Conservation (phyloP, 2,329 filamentous ascomycete species). For the Fusarium sp. region DNA sequence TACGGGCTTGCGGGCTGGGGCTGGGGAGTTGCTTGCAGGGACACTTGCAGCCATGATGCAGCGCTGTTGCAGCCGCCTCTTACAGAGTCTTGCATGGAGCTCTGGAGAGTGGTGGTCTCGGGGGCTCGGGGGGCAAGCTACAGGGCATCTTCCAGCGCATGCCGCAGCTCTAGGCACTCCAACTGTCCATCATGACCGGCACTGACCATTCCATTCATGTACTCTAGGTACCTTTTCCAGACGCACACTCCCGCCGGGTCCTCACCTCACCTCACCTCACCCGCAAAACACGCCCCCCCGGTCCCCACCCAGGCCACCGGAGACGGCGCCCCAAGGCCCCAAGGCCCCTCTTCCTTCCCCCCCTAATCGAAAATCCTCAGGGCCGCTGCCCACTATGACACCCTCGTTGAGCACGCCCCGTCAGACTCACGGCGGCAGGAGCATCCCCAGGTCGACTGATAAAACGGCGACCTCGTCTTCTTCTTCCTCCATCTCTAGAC, state of each 20-base stretch:
- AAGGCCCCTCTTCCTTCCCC: constrained; percentile 34
- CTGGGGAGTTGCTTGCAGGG: constrained; percentile 7
- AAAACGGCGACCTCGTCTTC: constrained; percentile 56
- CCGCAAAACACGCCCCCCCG: constrained; percentile 35
- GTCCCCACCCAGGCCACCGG: constrained; percentile 45
- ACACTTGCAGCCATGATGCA: constrained; percentile 18
- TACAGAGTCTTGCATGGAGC: constrained; percentile 7
- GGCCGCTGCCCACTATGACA: constrained; percentile 52
- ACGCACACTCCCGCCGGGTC: constrained; percentile 39
- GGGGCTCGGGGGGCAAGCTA: constrained; percentile 12
- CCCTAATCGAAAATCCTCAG: constrained; percentile 48
- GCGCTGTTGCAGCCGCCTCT: constrained; percentile 12
- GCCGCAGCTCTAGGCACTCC: background rate
- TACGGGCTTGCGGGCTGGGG: constrained; percentile 4
- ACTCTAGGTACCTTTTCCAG: constrained; percentile 34
- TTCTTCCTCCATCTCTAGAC: constrained; percentile 66
- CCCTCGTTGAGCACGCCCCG: constrained; percentile 47
- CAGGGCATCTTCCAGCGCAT: constrained; percentile 11
- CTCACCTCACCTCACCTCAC: constrained; percentile 35
- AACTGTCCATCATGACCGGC: constrained; percentile 20
- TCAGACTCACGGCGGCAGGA: constrained; percentile 42
- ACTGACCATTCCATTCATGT: constrained; percentile 34
- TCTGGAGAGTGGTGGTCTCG: constrained; percentile 4
- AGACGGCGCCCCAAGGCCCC: constrained; percentile 42
- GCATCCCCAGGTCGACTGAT: constrained; percentile 48